Evolutionary conservation across 495 filamentous ascomycete genomes (phyloP), one percentile per base, ranked within the genome.

Genomic region (Neurospora sublineolata): DNA sequence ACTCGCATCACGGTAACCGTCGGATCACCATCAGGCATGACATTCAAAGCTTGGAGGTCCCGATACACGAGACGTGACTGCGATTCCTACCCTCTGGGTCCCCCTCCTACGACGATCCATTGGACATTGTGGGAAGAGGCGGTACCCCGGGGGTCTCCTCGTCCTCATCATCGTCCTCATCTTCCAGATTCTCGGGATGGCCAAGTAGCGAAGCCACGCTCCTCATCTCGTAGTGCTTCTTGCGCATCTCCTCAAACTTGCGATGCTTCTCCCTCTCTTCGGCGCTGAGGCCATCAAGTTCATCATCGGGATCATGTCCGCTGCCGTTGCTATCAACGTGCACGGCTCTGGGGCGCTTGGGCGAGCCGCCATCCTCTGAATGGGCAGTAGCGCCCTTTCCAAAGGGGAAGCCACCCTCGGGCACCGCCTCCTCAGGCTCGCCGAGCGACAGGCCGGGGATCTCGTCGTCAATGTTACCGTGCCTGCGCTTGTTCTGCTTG

Each of bases 211-310:
- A 87, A 74, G 94, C 97, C 30, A 98, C 93, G 77, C 95, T 91
- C 85, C 88, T 93, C 96, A 99, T 98, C 85, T 98, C 96, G 80
- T 99, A 99, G 80, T 99, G 95, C 82, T 88, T 93, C 87, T 93
- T 97, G 79, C 95, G 86, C 85, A 93, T 86, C 82, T 92, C 85
- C 83, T 97, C 94, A 77, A 99, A 99, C 79, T 90, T 87, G 72
- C 87, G 87, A 78, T 99, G 95, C 84, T 97, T 97, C 84, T 92
- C 93, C 72, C 83, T 82, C 75, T 95, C 94, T 80, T 97, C 94
- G 41, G 89, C 86, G 33, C 85, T 89, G 76, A 92, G 84, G 27
- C 90, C 83, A 23, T 86, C 81, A 69, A 86, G 76, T 37, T 87
- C 86, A 69, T 84, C 85, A 42, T 88, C 85, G 27, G 81, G 80